Evolutionary conservation across 371 early-diverging fungal genomes (phyloP).

Genomic region (Mucor mucedo): DNA sequence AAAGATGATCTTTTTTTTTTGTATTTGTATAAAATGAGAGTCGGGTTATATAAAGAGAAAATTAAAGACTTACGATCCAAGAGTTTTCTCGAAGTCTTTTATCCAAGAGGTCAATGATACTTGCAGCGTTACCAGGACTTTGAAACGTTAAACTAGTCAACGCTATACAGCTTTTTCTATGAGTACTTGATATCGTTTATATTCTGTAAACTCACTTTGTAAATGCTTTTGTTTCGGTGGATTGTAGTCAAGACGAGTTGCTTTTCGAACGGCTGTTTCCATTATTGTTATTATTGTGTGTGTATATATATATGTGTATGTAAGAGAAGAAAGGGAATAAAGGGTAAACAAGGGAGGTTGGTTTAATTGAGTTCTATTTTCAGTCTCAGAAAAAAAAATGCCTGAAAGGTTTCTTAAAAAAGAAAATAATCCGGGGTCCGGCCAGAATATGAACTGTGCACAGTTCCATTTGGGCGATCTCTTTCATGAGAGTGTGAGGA

Average conservation of each 20-base stretch:
- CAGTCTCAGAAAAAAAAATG: constrained; percentile 7
- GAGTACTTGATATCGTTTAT: too few species aligned
- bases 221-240: constrained; percentile 89
- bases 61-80: constrained; percentile 72
- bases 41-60: background rate
- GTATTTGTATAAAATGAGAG: too few species aligned
- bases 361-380: background rate
- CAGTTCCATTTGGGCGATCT: too few species aligned
- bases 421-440: background rate
- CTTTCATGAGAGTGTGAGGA: too few species aligned
- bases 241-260: constrained; percentile 75
- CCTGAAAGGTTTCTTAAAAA: background rate
- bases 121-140: constrained; percentile 58
- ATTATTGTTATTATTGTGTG: constrained; percentile 34
- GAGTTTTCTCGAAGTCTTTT: constrained; percentile 72
- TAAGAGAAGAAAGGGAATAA: background rate
- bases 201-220: constrained; percentile 59
- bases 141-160: constrained; percentile 56
- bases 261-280: constrained; percentile 82
- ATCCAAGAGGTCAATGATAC: constrained; percentile 62
- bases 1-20: constrained; percentile 74
- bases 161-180: constrained; percentile 23
- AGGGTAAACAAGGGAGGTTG: background rate
- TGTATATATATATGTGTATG: too few species aligned
- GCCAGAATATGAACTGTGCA: too few species aligned